Base-by-base conservation (phyloP, 75 land plant species). In the Picea glauca region DNA sequence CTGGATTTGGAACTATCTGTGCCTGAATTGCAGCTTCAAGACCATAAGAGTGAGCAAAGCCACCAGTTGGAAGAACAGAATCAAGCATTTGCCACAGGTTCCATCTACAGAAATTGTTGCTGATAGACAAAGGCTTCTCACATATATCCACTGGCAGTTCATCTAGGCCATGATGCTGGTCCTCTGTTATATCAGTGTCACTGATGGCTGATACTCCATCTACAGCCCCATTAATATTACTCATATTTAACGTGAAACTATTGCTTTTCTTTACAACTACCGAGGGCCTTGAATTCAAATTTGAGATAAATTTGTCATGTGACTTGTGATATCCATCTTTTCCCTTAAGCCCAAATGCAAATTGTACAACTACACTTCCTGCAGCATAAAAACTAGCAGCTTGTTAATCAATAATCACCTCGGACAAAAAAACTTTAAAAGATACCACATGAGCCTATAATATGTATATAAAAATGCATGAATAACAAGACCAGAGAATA, bases 21-120 rank as follows among this genome's bases (percentile, higher is more conserved):
- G 90, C 81, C 75, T 96, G 98, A 21, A 84, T 59, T 43, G 98
- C 92, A 13, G 98, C 93, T 72, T 96, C 98, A 12, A 96, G 87
- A 26, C 99, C 99, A 78, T 81, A 87, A 9, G 95, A 96, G 80
- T 96, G 98, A 31, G 99, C 99, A 82, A 94, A 96, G 0, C 99
- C 98, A 31, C 98, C 98, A 5, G 98, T 96, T 3, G 98, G 96
- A 76, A 96, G 91, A 38, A 94, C 74, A 13, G 99, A 96, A 76
- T 96, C 99, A 3, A 96, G 72, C 54, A 96, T 75, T 75, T 96
- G 99, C 99, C 99, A 94, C 56, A 88, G 84, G 46, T 77, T 91
- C 96, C 96, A 96, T 50, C 56, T 50, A 50, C 12, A 50, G 56
- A 1, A 50, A 50, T 1, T 50, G 56, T 50, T 11, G 56, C 11